Percentiles rank a stretch among this genome's conserved stretches.
phyloP scores from a whole-genome alignment of 2,329 filamentous ascomycete genomes.

The Dichotomopilus funicola region DNA sequence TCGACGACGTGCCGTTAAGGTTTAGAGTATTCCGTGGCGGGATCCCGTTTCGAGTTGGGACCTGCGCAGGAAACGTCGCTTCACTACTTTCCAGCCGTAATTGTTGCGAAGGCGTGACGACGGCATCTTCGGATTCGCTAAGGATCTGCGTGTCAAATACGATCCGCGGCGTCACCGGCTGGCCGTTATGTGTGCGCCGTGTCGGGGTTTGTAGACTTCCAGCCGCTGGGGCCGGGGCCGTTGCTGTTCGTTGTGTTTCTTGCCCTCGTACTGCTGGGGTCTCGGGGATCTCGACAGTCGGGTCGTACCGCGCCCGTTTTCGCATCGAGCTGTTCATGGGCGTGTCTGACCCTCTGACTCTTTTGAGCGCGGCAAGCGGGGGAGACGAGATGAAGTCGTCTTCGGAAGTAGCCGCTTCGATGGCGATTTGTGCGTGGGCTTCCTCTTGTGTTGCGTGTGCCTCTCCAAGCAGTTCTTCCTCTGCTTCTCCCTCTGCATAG shows the following conservation, averaged over 20 bases:
- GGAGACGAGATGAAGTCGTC: constrained; percentile 10
- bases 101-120: constrained; percentile 2
- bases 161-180: not conserved
- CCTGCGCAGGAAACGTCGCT: not conserved
- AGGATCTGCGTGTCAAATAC: not conserved
- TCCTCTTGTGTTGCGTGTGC: not conserved
- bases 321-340: not conserved
- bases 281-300: constrained; percentile 8
- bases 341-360: not conserved
- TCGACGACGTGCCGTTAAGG: too few relatives aligned
- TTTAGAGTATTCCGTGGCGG: too few relatives aligned
- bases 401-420: not conserved
- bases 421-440: not conserved
- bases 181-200: not conserved
- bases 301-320: constrained; percentile 11
- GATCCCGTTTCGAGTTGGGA: not conserved
- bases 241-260: not conserved
- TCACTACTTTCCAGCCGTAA: not conserved
- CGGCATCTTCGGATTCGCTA: not conserved
- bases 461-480: not conserved
- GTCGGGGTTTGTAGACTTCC: not conserved
- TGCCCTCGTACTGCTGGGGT: constrained; percentile 5
- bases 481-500: not conserved
- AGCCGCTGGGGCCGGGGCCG: not conserved
- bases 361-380: constrained; percentile 5